Evolutionary conservation across 139 green algal genomes (phyloP).

Genomic region (Chlamydomonas incerta): DNA sequence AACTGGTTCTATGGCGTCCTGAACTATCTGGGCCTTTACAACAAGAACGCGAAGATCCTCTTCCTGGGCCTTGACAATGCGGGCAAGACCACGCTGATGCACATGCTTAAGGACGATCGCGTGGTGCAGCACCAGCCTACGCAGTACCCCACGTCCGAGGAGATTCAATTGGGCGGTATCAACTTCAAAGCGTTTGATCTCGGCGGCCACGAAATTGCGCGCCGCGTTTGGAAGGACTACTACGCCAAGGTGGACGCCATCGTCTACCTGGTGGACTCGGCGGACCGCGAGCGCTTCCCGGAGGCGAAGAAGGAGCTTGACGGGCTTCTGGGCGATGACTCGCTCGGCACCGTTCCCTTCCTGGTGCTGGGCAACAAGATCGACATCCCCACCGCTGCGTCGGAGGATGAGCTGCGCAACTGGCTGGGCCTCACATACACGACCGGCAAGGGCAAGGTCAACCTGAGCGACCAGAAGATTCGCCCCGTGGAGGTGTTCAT

Average conservation of each 20-base stretch:
- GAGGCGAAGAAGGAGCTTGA: constrained; percentile 96
- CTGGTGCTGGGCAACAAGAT: constrained; percentile 99
- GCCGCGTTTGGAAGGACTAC: constrained; percentile 99
- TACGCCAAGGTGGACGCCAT: constrained; percentile 99
- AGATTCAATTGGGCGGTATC: constrained; percentile 98
- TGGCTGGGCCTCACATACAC: constrained; percentile 94
- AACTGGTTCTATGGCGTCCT: constrained; percentile 94
- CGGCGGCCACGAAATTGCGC: constrained; percentile 98
- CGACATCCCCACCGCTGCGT: constrained; percentile 89
- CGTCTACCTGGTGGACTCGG: constrained; percentile 97
- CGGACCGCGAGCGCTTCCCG: constrained; percentile 95
- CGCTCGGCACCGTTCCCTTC: constrained; percentile 93
- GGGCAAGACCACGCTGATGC: constrained; percentile 99
- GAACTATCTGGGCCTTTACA: constrained; percentile 95
- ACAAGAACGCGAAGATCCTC: constrained; percentile 99
- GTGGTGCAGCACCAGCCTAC: constrained; percentile 98
- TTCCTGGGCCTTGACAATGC: constrained; percentile 99
- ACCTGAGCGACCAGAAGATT: constrained; percentile 88
- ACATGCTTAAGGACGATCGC: constrained; percentile 99
- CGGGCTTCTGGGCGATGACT: constrained; percentile 93
- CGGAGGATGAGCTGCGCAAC: constrained; percentile 93
- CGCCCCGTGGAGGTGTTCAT: constrained; percentile 90
- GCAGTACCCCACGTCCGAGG: constrained; percentile 98
- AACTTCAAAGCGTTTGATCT: constrained; percentile 99
- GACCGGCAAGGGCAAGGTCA: constrained; percentile 98